phyloP scores from a whole-genome alignment of 805 yeast species.

The Metschnikowia picachoensis region DNA sequence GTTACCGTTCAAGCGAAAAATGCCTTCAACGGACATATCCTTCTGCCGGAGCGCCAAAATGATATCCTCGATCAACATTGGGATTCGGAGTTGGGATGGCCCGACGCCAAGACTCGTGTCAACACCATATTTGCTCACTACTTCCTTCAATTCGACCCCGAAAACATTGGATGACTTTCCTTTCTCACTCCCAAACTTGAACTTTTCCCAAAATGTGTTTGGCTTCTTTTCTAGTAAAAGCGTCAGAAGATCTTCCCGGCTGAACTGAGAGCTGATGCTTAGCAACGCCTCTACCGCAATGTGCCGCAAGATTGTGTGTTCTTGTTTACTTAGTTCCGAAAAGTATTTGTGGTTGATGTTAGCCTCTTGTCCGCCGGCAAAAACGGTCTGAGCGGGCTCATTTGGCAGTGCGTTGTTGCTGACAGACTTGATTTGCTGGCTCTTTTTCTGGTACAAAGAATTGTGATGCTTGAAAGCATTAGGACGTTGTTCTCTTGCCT shows the following conservation, averaged over 20 bases:
- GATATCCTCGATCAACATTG: constrained; percentile 82
- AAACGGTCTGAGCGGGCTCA: constrained; percentile 9
- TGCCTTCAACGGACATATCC: constrained; percentile 95
- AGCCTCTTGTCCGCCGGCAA: not conserved
- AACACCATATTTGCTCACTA: constrained; percentile 71
- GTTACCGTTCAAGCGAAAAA: constrained; percentile 94
- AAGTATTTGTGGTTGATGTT: constrained; percentile 41
- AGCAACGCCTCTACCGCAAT: constrained; percentile 52
- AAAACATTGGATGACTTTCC: constrained; percentile 49
- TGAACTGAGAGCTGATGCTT: constrained; percentile 25
- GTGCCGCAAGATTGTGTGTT: constrained; percentile 56
- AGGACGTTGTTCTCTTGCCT: constrained; percentile 89
- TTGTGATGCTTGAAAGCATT: constrained; percentile 86
- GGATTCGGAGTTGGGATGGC: constrained; percentile 73
- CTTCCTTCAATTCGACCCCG: constrained; percentile 68
- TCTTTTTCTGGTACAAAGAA: constrained; percentile 33
- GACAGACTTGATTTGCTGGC: constrained; percentile 24
- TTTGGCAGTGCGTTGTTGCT: constrained; percentile 6
- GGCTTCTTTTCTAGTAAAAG: constrained; percentile 42
- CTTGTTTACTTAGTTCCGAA: constrained; percentile 57
- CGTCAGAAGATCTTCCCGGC: constrained; percentile 34
- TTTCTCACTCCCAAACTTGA: constrained; percentile 35
- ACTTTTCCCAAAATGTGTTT: constrained; percentile 52
- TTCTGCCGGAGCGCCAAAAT: constrained; percentile 78
- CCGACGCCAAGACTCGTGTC: constrained; percentile 85